Base-by-base conservation (phyloP, 2,329 filamentous ascomycete species). In the Aspergillus tubingensis region DNA sequence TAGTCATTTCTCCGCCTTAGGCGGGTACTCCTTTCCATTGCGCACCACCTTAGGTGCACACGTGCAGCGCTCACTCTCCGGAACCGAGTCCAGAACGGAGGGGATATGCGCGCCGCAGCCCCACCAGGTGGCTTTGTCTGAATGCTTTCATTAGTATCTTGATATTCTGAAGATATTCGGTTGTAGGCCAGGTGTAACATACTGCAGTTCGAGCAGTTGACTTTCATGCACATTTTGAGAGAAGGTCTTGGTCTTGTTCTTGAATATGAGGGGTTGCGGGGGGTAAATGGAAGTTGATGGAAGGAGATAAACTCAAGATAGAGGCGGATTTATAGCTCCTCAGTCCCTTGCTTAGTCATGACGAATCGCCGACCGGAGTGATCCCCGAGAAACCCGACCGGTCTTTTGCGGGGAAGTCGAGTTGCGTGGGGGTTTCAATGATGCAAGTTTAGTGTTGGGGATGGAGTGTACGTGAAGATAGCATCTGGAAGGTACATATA, bases 61-160 rank as follows among this genome's bases (percentile, higher is more conserved):
- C 23, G 78, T 80, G 79, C 89, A 92, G 76, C 88, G 84, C 43
- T 90, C 80, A 5, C 79, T 75, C 38, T 80, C 76, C 4, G 86
- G 81, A 47, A 91, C 73, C 25, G 73, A 69, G 72, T 88, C 84
- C 79, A 91, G 85, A 67, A 91, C 87, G 15, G 74, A 74, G 11
- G 84, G 77, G 66, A 89, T 79, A 76, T 90, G 86, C 62, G 68
- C 79, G 63, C 87, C 87, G 74, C 88, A 90, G 62, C 87, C 88
- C 77, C 80, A 85, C 88, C 88, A 90, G 58, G 85, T 83, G 43
- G 77, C 75, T 71, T 88, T 88, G 62, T 81, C 86, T 86, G 48
- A 5, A 36, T n/a, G 5, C 38, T 5, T 17, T 10, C 5, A 11
- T 44, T 23, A 44, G 17, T 13, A 44, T n/a, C 11, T 11, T 13